These are phyloP conservation scores for Pseudognaphalium luteoalbum DNA, from an alignment of 129 eudicot species.

Conservation along the genomic window DNA sequence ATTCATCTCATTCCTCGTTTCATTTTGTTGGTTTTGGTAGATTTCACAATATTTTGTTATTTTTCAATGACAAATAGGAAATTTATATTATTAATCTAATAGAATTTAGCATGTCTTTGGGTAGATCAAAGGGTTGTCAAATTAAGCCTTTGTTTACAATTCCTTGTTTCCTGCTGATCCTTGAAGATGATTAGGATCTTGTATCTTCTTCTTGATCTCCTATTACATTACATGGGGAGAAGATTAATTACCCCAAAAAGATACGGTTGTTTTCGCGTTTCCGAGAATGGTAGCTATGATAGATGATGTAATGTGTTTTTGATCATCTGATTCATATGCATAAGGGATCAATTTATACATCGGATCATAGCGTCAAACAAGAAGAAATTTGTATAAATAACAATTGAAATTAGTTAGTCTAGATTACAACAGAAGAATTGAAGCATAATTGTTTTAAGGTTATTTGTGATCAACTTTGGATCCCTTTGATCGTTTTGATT, in stretches of 20 bases:
- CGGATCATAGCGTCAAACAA: neutral
- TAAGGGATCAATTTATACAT: neutral
- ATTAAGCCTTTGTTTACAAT: slow-evolving; percentile 9
- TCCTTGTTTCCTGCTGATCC: slow-evolving; percentile 14
- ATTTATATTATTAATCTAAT: neutral
- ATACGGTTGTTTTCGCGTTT: slow-evolving; percentile 10
- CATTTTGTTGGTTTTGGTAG: slow-evolving; percentile 33
- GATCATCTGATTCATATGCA: slow-evolving; percentile 7
- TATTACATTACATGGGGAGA: slow-evolving; percentile 24
- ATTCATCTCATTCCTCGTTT: slow-evolving; percentile 31
- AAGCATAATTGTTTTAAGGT: neutral
- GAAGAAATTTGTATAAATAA: neutral
- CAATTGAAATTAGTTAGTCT: neutral
- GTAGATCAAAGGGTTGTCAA: slow-evolving; percentile 15
- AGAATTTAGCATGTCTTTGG: slow-evolving; percentile 14
- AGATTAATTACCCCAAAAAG: neutral
- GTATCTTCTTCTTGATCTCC: slow-evolving; percentile 16
- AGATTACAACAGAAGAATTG: neutral
- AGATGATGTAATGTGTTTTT: slow-evolving; percentile 12
- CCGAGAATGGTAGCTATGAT: neutral
- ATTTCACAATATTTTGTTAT: slow-evolving; percentile 16
- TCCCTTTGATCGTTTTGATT: neutral
- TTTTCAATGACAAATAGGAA: slow-evolving; percentile 6
- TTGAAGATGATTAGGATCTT: slow-evolving; percentile 25
- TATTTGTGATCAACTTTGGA: slow-evolving; percentile 2